Percentiles rank a stretch among this genome's conserved stretches.
These are phyloP conservation scores for Spongispora temasekensis DNA, from an alignment of 1,284 basidiomycete genomes.

Conservation along the genomic window DNA sequence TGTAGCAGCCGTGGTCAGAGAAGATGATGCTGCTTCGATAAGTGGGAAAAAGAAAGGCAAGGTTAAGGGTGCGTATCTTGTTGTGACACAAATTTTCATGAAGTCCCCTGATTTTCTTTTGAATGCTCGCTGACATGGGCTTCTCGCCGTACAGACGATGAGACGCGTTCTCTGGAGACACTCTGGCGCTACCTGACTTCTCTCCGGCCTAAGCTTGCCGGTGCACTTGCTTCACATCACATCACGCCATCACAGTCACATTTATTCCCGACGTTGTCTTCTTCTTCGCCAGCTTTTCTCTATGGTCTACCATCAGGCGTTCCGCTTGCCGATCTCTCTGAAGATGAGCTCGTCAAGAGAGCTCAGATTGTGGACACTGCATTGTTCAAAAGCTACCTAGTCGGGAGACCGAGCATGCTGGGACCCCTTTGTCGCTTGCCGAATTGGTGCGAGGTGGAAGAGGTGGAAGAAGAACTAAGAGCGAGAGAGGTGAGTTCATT, in stretches of 20 bases:
- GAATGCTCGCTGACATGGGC: too few relatives aligned
- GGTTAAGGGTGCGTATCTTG: constrained; percentile 30
- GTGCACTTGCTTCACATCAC: constrained; percentile 69
- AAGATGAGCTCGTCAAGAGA: constrained; percentile 80
- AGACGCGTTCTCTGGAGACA: constrained; percentile 66
- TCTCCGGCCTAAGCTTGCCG: constrained; percentile 80
- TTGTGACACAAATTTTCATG: too few relatives aligned
- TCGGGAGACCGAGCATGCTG: constrained; percentile 81
- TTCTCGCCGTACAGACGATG: constrained; percentile 47
- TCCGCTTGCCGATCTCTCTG: constrained; percentile 67
- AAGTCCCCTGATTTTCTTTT: too few relatives aligned
- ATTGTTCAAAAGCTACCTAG: constrained; percentile 91
- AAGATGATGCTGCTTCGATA: constrained; percentile 63
- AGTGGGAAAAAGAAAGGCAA: constrained; percentile 41
- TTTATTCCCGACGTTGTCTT: constrained; percentile 62
- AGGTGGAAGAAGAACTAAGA: constrained; percentile 88
- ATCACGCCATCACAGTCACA: constrained; percentile 72
- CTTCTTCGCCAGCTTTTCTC: constrained; percentile 70
- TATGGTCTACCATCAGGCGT: constrained; percentile 69
- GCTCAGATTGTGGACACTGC: constrained; percentile 97
- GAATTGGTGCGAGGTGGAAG: constrained; percentile 97
- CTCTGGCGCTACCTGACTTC: constrained; percentile 79
- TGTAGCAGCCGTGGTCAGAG: constrained; percentile 39
- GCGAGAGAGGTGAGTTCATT: constrained; percentile 66
- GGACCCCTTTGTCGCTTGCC: constrained; percentile 88